Percentiles rank a stretch among this genome's conserved stretches.
Conservation (phyloP, 139 green algal species). For the Nannochloris sp. region DNA sequence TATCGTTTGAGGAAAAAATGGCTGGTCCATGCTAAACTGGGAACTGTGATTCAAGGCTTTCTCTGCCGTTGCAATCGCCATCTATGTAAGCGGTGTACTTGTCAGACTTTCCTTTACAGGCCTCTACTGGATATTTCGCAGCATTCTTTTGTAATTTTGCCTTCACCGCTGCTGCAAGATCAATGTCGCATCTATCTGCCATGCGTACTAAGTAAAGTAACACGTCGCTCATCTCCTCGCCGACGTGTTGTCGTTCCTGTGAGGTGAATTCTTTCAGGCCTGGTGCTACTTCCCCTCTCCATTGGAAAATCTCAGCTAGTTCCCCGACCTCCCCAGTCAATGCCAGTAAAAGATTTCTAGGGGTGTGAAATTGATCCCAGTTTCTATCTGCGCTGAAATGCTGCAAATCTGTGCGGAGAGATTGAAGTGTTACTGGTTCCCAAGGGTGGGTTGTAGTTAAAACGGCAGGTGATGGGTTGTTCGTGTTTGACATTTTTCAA, state of each 20-base stretch:
- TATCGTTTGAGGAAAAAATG: too few species aligned
- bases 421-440: conserved; percentile 30
- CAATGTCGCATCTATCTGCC: conserved; percentile 58
- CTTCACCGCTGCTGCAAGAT: conserved; percentile 44
- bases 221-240: conserved; percentile 69
- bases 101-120: conserved; percentile 32
- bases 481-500: neutral
- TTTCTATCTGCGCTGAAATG: conserved; percentile 47
- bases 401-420: conserved; percentile 22
- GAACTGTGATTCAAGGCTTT: neutral
- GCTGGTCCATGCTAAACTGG: neutral
- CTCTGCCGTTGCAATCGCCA: neutral
- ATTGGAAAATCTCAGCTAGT: conserved; percentile 60
- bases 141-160: conserved; percentile 51
- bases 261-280: conserved; percentile 39
- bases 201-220: conserved; percentile 67
- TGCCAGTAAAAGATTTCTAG: conserved; percentile 72
- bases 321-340: conserved; percentile 47
- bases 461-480: too few species aligned
- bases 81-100: conserved; percentile 52
- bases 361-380: conserved; percentile 74
- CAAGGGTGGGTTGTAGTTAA: neutral
- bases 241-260: conserved; percentile 46
- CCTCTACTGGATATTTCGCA: conserved; percentile 50
- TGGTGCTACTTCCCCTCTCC: conserved; percentile 46